phyloP scores from a whole-genome alignment of 257 asterid genomes.

The Solanum neorickii region DNA sequence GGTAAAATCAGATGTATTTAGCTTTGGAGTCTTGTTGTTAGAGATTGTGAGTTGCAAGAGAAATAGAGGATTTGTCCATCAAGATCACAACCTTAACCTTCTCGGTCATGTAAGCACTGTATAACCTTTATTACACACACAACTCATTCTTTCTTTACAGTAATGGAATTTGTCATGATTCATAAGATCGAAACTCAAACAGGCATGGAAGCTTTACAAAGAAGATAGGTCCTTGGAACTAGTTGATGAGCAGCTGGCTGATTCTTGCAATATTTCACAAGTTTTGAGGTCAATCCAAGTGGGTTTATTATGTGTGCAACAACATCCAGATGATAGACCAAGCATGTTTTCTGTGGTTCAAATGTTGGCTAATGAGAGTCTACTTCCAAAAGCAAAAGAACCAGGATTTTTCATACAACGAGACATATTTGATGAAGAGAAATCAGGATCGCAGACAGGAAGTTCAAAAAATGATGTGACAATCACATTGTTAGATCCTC shows the following conservation, averaged over 20 bases:
- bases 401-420: background rate
- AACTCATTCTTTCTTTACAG: background rate
- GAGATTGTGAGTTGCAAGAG: no score
- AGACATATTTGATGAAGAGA: background rate
- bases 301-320: background rate
- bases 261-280: background rate
- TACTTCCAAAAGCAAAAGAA: background rate
- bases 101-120: no score
- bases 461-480: background rate
- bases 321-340: background rate
- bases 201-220: constrained; percentile 6
- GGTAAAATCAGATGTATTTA: no score
- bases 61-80: no score
- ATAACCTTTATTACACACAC: no score
- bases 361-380: no score
- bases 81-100: no score
- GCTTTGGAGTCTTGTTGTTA: no score
- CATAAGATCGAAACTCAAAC: background rate
- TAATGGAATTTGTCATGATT: background rate
- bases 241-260: background rate
- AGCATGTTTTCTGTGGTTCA: no score
- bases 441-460: background rate
- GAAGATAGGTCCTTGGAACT: background rate
- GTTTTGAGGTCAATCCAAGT: constrained; percentile 1
- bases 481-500: background rate